Evolutionary conservation across 768 basidiomycete species (phyloP).

Genomic region (Lentinula sp.): DNA sequence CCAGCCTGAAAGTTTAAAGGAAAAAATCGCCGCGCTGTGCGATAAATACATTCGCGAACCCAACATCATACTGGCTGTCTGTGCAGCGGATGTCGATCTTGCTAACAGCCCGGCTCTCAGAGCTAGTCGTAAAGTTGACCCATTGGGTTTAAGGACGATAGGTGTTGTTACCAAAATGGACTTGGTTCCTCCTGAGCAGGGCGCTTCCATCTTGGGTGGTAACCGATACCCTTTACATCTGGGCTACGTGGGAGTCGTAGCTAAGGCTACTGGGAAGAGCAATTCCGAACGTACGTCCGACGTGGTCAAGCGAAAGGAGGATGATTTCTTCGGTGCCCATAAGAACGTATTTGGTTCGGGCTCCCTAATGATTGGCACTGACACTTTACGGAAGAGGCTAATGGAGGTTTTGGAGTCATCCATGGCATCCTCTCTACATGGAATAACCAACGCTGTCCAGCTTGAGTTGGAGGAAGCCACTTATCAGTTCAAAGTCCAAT

Average conservation of each 20-base stretch:
- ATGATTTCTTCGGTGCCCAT: conserved; percentile 62
- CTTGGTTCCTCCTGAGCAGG: conserved; percentile 80
- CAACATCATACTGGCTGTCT: conserved; percentile 99
- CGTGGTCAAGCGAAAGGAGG: conserved; percentile 51
- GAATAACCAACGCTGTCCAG: conserved; percentile 95
- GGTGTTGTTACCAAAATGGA: conserved; percentile 99
- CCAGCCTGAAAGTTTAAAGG: conserved; percentile 91
- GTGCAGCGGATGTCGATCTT: conserved; percentile 96
- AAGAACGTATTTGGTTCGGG: conserved; percentile 55
- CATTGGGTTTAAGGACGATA: conserved; percentile 90
- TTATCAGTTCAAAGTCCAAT: conserved; percentile 99
- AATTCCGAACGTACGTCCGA: conserved; percentile 43
- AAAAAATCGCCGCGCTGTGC: conserved; percentile 85
- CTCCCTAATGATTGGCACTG: conserved; percentile 85
- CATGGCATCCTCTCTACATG: conserved; percentile 93
- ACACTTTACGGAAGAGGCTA: conserved; percentile 80
- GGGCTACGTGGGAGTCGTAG: conserved; percentile 95
- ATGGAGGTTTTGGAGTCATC: conserved; percentile 98
- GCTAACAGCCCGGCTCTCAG: conserved; percentile 96
- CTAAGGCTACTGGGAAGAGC: conserved; percentile 65
- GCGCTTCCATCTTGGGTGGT: conserved; percentile 74
- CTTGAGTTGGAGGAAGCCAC: conserved; percentile 94
- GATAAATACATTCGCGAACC: conserved; percentile 99
- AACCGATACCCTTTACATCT: conserved; percentile 96
- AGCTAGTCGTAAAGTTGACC: conserved; percentile 91